Evolutionary conservation across 257 asterid genomes (phyloP).

Genomic region (Plantago ovata): DNA sequence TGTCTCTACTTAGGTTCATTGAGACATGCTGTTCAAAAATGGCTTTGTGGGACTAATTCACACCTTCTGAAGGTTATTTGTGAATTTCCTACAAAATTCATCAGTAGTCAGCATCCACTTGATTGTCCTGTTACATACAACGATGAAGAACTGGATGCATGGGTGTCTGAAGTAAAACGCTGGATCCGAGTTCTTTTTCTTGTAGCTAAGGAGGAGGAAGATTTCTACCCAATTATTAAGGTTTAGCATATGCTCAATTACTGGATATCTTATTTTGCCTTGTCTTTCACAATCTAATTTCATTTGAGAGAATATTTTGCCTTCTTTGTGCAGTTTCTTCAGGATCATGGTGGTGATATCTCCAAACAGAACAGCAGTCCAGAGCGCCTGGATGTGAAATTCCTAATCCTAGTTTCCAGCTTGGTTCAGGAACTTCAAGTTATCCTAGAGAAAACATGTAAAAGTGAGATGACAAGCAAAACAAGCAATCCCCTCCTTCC

Average conservation of each 20-base stretch:
- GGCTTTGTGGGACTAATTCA: conserved; percentile 50
- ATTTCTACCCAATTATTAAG: conserved; percentile 48
- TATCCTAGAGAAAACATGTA: conserved; percentile 46
- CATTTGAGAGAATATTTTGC: background rate
- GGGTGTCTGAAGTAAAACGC: conserved; percentile 76
- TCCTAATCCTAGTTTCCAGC: conserved; percentile 62
- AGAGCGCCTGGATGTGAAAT: conserved; percentile 62
- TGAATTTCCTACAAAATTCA: conserved; percentile 54
- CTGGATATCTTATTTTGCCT: background rate
- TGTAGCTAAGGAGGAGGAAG: conserved; percentile 37
- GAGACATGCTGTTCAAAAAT: conserved; percentile 55
- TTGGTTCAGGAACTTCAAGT: conserved; percentile 73
- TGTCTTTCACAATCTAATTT: background rate
- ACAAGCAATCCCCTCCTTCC: conserved; percentile 30
- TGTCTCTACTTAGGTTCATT: conserved; percentile 46
- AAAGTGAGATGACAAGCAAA: conserved; percentile 30
- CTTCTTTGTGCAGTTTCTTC: conserved; percentile 67
- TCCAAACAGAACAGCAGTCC: conserved; percentile 36
- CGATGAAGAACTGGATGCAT: conserved; percentile 80
- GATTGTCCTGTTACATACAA: conserved; percentile 45
- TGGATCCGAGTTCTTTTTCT: conserved; percentile 90
- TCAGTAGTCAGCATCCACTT: conserved; percentile 33
- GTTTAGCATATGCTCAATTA: conserved; percentile 23
- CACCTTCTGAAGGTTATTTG: conserved; percentile 46
- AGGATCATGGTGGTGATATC: conserved; percentile 45